A percentile compares a stretch with the other conserved stretches of the same genome.
Conservation (phyloP, 2,329 filamentous ascomycete species). For the Nannizziopsis arthrosporioides region DNA sequence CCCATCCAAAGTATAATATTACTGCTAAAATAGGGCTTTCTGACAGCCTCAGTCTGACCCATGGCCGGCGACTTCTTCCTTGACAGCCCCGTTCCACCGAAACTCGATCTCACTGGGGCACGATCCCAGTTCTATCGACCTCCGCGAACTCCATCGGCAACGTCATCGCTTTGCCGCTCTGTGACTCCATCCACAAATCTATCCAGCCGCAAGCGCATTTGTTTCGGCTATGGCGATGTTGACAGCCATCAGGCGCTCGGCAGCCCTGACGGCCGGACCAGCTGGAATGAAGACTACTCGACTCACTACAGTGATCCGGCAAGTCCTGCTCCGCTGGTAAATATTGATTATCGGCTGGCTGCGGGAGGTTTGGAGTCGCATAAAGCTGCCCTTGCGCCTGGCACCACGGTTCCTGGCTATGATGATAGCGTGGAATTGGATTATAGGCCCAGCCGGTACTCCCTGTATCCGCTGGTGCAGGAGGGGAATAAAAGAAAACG, state of each 20-base stretch:
- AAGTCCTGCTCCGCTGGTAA: constrained; percentile 30
- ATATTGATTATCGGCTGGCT: constrained; percentile 30
- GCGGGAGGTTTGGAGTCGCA: constrained; percentile 24
- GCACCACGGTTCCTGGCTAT: constrained; percentile 4
- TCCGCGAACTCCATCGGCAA: constrained; percentile 27
- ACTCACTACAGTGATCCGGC: constrained; percentile 17
- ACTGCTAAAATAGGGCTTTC: background rate
- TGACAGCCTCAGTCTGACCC: constrained; percentile 10
- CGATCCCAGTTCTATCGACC: constrained; percentile 30
- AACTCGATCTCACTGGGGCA: constrained; percentile 29
- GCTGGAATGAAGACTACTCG: constrained; percentile 9
- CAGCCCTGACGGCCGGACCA: constrained; percentile 4
- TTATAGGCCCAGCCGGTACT: constrained; percentile 35
- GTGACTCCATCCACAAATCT: constrained; percentile 18
- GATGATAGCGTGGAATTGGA: constrained; percentile 26
- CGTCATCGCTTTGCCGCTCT: constrained; percentile 29
- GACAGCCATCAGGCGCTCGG: constrained; percentile 2
- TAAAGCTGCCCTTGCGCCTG: constrained; percentile 18
- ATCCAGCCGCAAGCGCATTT: constrained; percentile 14
- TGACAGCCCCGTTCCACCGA: constrained; percentile 27
- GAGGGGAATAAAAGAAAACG: constrained; percentile 12
- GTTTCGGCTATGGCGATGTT: constrained; percentile 13
- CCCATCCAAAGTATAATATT: too few relatives aligned
- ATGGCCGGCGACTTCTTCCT: constrained; percentile 24
- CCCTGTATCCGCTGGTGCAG: background rate